Percentiles rank a stretch among this genome's conserved stretches.
Evolutionary conservation across 2,329 filamentous ascomycete species (phyloP).

Genomic region (Bipolaris oryzae): DNA sequence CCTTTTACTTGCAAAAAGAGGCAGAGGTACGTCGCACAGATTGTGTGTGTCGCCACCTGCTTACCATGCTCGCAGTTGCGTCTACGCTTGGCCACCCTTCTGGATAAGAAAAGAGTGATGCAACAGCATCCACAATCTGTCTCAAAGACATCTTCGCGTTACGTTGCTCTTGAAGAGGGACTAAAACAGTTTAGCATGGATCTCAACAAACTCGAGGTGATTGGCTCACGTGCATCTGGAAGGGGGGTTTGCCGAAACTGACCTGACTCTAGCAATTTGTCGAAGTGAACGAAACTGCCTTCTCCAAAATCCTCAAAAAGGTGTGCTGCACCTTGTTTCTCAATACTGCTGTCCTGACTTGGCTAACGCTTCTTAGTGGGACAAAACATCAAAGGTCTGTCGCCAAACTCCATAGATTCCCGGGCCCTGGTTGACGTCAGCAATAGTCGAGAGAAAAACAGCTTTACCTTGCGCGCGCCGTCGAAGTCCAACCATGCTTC

Average conservation of each 20-base stretch:
- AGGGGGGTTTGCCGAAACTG: constrained; percentile 24
- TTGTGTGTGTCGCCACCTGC: constrained; percentile 13
- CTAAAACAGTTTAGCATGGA: constrained; percentile 98
- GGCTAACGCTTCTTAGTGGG: constrained; percentile 69
- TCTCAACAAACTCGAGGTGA: constrained; percentile 84
- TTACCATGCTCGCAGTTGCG: constrained; percentile 71
- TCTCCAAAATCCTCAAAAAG: constrained; percentile 99
- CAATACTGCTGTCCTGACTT: background rate
- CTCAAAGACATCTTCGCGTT: constrained; percentile 88
- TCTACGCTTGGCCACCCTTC: constrained; percentile 84
- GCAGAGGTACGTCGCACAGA: constrained; percentile 73
- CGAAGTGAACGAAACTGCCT: constrained; percentile 95
- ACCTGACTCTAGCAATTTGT: constrained; percentile 77
- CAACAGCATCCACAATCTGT: constrained; percentile 77
- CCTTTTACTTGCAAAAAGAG: constrained; percentile 96
- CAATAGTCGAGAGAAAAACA: constrained; percentile 89
- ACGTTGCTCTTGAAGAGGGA: constrained; percentile 92
- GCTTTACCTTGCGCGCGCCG: constrained; percentile 90
- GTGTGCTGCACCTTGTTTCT: constrained; percentile 49
- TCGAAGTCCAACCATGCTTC: constrained; percentile 98
- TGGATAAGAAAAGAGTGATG: constrained; percentile 93
- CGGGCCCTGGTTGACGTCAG: constrained; percentile 40
- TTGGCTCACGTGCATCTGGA: constrained; percentile 29
- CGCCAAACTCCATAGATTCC: constrained; percentile 20
- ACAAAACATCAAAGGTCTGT: constrained; percentile 91